These are phyloP conservation scores for Handroanthus guayacan DNA, from an alignment of 257 asterid species.

Conservation along the genomic window DNA sequence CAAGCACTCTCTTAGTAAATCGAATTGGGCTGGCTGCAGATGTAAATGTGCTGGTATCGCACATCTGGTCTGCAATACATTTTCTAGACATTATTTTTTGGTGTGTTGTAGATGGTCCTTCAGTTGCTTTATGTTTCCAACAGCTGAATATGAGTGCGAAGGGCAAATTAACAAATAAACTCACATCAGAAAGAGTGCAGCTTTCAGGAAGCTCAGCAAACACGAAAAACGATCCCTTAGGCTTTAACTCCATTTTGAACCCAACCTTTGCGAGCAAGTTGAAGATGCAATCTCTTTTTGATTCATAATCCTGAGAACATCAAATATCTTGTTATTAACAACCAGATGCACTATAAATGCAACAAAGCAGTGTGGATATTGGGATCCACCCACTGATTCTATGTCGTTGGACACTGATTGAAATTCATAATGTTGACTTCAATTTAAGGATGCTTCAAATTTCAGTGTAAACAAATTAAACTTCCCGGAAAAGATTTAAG, in stretches of 20 bases:
- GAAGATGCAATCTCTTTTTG: slow-evolving; percentile 67
- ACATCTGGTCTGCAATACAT: no score
- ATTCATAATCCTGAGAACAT: slow-evolving; percentile 69
- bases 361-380: not conserved
- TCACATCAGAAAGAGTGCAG: slow-evolving; percentile 76
- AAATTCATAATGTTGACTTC: not conserved
- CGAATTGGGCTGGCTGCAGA: no score
- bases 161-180: slow-evolving; percentile 31
- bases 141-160: not conserved
- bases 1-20: no score
- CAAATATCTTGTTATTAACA: slow-evolving; percentile 1
- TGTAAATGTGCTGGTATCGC: no score
- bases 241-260: slow-evolving; percentile 58
- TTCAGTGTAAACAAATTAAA: not conserved
- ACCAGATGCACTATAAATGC: not conserved
- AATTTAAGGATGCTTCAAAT: not conserved
- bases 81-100: not conserved
- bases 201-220: slow-evolving; percentile 79
- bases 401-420: not conserved
- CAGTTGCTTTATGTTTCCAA: not conserved
- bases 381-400: not conserved
- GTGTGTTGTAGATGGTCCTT: not conserved
- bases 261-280: slow-evolving; percentile 73
- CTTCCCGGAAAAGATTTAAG: not conserved
- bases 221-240: slow-evolving; percentile 81